Conservation (phyloP, 805 yeast genomes). For the Ogataea angusta region DNA sequence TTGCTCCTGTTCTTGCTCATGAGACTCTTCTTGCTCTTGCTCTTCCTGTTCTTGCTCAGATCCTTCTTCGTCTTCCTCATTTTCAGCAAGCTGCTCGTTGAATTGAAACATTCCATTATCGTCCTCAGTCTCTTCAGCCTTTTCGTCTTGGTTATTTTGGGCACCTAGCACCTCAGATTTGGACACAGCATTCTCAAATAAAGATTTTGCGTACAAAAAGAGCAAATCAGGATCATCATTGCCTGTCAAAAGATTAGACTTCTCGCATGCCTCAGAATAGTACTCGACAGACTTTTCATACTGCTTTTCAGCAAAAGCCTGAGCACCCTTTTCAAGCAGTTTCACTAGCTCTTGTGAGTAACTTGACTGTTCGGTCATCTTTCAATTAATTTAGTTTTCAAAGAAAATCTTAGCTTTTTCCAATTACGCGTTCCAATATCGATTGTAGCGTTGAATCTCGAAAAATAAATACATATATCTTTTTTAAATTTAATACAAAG, state of each 20-base stretch:
- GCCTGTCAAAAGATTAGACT: constrained; percentile 45
- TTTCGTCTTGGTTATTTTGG: constrained; percentile 22
- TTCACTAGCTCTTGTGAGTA: constrained; percentile 43
- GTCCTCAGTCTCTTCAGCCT: constrained; percentile 32
- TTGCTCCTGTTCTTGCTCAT: constrained; percentile 21
- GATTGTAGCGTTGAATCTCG: constrained; percentile 7
- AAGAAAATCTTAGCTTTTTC: not conserved
- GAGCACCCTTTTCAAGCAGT: constrained; percentile 59
- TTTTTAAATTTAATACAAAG: constrained; percentile 4
- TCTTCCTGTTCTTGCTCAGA: constrained; percentile 16
- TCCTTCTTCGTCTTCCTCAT: constrained; percentile 27
- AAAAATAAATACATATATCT: constrained; percentile 11
- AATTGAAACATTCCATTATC: constrained; percentile 27
- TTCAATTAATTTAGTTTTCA: not conserved
- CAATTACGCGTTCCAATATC: constrained; percentile 4
- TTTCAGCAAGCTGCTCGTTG: constrained; percentile 32
- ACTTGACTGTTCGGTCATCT: constrained; percentile 8
- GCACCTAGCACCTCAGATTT: constrained; percentile 77
- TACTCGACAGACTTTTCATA: constrained; percentile 66
- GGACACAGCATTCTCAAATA: constrained; percentile 72
- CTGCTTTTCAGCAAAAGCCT: constrained; percentile 58
- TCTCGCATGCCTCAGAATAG: constrained; percentile 72
- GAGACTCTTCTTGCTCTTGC: constrained; percentile 29
- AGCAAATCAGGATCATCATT: constrained; percentile 72
- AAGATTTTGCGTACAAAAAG: constrained; percentile 72